Base-by-base conservation (phyloP, 148 eudicot species). In the Rhododendron griersonianum region DNA sequence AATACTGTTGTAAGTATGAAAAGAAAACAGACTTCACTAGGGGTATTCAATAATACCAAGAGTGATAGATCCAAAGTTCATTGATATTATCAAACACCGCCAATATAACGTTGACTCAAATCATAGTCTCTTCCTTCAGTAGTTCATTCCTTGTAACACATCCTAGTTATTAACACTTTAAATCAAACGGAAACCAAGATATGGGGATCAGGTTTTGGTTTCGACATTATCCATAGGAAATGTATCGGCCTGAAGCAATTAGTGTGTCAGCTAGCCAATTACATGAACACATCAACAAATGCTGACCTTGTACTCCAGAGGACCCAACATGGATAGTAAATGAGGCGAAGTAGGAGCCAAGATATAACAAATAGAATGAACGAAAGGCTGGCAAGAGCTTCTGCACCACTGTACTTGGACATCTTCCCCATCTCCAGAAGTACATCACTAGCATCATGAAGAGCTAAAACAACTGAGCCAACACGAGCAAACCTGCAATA, bases 361-460 rank as follows among this genome's bases (percentile, higher is more conserved):
- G 95, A 94, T 78, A 94, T 80, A 82, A 91, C 98, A 85, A 96
- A 96, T 83, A 94, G 89, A 80, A 96, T 84, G 90, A 95, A 95
- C 28, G 95, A 88, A 83, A 91, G 19, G 89, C 99, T 96, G 65
- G 99, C 99, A 88, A 95, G 81, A 82, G 93, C 87, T 89, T 96
- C 99, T 14, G 91, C 91, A 50, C 95, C 95, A 87, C 97, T 91
- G 87, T 96, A 96, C 86, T 95, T 96, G 45, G 99, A 96, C 99
- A 96, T 96, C 90, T 96, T 96, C 75, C 99, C 99, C 14, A 93
- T 85, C 91, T 96, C 99, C 30, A 96, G 93, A 89, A 95, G 94
- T 79, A 96, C 94, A 67, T 96, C 99, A 87, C 96, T 96, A 33
- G 98, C 98, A 90, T 96, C 99, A 90, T 96, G 99, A 85, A 95